Percentiles rank a stretch among this genome's conserved stretches.
Evolutionary conservation across 768 basidiomycete genomes (phyloP).

Genomic region (Leucosporidium yakuticum): DNA sequence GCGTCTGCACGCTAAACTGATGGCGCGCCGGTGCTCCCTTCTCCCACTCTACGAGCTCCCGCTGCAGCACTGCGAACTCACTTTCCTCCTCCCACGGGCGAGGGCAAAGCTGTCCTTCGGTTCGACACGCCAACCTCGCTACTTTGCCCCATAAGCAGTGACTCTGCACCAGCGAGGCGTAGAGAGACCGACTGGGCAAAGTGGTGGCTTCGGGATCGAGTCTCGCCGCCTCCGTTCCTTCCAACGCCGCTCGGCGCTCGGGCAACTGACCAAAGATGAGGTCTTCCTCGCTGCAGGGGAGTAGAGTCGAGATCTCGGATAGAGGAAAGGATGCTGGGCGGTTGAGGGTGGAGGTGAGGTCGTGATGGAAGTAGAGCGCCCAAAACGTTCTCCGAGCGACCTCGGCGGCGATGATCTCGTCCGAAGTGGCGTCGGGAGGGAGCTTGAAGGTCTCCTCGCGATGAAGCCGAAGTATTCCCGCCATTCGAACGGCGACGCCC

Average conservation of each 20-base stretch:
- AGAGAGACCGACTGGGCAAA: background rate
- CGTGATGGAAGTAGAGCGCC: background rate
- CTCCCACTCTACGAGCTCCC: background rate
- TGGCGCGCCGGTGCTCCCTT: background rate
- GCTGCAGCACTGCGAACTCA: background rate
- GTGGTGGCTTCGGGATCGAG: background rate
- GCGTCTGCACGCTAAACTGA: background rate
- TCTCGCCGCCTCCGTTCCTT: background rate
- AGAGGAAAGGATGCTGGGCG: background rate
- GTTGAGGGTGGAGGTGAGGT: background rate
- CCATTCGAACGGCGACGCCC: slow-evolving; percentile 1
- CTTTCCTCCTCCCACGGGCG: background rate
- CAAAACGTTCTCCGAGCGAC: background rate
- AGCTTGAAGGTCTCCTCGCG: background rate
- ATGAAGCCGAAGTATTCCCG: background rate
- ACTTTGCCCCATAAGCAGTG: background rate
- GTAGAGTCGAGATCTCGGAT: background rate
- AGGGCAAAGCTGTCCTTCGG: background rate
- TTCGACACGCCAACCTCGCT: background rate
- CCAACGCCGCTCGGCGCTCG: background rate
- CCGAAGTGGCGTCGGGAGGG: background rate
- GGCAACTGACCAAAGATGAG: background rate
- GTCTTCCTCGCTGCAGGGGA: background rate
- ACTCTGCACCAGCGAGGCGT: background rate
- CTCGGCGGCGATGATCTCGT: background rate